A percentile compares a stretch with the other conserved stretches of the same genome.
Evolutionary conservation across 805 yeast species (phyloP).

Genomic region (Limtongozyma cylindracea): DNA sequence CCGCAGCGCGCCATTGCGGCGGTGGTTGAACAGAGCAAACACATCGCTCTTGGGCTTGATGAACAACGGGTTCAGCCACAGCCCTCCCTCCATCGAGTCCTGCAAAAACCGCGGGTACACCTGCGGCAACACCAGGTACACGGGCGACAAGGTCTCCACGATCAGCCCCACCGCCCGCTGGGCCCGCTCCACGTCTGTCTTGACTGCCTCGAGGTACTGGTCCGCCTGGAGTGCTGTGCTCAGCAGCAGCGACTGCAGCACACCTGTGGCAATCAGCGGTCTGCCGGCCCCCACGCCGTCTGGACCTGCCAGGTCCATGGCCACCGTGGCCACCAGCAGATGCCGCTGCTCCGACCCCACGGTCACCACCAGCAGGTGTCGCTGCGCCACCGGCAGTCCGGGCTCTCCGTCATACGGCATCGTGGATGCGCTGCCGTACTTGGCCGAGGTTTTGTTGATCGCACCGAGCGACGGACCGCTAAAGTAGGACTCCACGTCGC

Average conservation of each 20-base stretch:
- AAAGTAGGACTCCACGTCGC: too few relatives aligned
- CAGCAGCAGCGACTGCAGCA: constrained; percentile 8
- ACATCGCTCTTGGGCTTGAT: too few relatives aligned
- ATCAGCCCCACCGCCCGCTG: constrained; percentile 14
- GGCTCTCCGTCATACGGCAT: too few relatives aligned
- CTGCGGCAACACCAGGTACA: constrained; percentile 25
- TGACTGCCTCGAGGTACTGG: constrained; percentile 9
- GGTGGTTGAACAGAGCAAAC: too few relatives aligned
- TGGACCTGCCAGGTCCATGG: constrained; percentile 11
- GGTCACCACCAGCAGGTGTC: too few relatives aligned
- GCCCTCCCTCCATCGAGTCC: constrained; percentile 53
- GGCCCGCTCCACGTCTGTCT: constrained; percentile 7
- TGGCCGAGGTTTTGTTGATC: too few relatives aligned
- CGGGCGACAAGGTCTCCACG: constrained; percentile 9
- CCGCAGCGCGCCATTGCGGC: too few relatives aligned
- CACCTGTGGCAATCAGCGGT: constrained; percentile 7
- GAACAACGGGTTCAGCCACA: constrained; percentile 50
- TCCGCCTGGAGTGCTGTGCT: too few relatives aligned
- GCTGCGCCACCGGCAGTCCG: too few relatives aligned
- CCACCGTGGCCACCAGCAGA: constrained; percentile 10
- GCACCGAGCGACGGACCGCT: too few relatives aligned
- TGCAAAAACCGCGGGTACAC: constrained; percentile 42
- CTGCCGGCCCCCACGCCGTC: constrained; percentile 13
- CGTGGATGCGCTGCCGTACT: too few relatives aligned
- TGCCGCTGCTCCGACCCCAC: too few relatives aligned